A percentile compares a stretch with the other conserved stretches of the same genome.
Evolutionary conservation across 1,284 basidiomycete genomes (phyloP).

Genomic region (Erythrobasidium hasegawianum): DNA sequence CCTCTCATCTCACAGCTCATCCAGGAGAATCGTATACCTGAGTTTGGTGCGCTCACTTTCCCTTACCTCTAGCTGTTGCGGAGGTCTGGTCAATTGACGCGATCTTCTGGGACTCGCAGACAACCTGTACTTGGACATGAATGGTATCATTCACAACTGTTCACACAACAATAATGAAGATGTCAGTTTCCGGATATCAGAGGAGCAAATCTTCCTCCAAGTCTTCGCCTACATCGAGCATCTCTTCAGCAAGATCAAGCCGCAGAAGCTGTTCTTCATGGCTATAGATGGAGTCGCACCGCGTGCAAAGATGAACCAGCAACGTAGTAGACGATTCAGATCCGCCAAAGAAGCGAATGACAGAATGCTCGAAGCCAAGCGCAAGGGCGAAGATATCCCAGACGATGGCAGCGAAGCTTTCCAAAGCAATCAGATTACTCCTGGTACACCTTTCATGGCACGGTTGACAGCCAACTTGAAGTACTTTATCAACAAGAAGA

Average conservation of each 20-base stretch:
- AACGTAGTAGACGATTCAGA: conserved; percentile 86
- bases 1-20: conserved; percentile 97
- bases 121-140: conserved; percentile 92
- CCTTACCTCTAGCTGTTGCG: background rate
- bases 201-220: conserved; percentile 94
- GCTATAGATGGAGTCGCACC: conserved; percentile 98
- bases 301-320: conserved; percentile 99
- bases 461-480: conserved; percentile 82
- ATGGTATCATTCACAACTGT: conserved; percentile 98
- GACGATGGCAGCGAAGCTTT: conserved; percentile 77
- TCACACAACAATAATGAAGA: conserved; percentile 92
- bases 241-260: conserved; percentile 94
- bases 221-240: conserved; percentile 97
- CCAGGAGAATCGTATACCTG: conserved; percentile 93
- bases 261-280: conserved; percentile 80
- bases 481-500: conserved; percentile 97
- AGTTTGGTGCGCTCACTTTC: conserved; percentile 52
- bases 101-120: conserved; percentile 55
- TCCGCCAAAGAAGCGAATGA: conserved; percentile 92
- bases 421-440: conserved; percentile 98
- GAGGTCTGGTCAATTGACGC: background rate
- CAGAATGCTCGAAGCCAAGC: conserved; percentile 74
- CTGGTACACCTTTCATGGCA: conserved; percentile 93
- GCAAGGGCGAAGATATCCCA: conserved; percentile 85
- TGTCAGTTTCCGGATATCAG: conserved; percentile 88